These are phyloP conservation scores for Albophoma yamanashiensis DNA, from an alignment of 2,329 filamentous ascomycete species.

Conservation along the genomic window DNA sequence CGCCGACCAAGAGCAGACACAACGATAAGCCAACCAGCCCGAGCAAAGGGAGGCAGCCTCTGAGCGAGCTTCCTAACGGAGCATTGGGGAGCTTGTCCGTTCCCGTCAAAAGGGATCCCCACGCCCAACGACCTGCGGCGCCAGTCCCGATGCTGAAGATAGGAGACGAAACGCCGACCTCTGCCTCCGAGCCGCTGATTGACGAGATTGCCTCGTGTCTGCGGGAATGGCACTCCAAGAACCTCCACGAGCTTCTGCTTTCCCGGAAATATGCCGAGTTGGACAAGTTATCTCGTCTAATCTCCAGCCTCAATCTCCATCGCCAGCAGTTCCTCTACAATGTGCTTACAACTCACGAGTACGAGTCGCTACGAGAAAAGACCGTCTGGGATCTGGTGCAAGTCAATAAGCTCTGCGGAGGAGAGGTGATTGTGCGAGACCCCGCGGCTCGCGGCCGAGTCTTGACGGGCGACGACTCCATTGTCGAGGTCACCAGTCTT, in stretches of 20 bases:
- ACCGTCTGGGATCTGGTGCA: conserved; percentile 92
- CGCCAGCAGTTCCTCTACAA: conserved; percentile 88
- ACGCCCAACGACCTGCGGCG: conserved; percentile 68
- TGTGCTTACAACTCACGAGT: conserved; percentile 80
- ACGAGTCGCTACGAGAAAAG: conserved; percentile 68
- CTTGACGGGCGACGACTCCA: conserved; percentile 84
- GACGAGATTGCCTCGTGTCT: conserved; percentile 97
- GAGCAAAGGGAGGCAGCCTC: conserved; percentile 16
- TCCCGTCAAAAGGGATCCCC: conserved; percentile 48
- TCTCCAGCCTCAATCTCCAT: conserved; percentile 73
- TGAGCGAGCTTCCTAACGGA: conserved; percentile 28
- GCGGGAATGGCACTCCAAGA: conserved; percentile 96
- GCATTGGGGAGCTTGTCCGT: conserved; percentile 32
- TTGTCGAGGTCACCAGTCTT: conserved; percentile 79
- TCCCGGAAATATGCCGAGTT: conserved; percentile 71
- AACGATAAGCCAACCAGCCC: conserved; percentile 17
- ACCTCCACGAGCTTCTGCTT: conserved; percentile 83
- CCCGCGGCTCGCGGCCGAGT: conserved; percentile 74
- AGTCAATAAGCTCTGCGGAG: conserved; percentile 88
- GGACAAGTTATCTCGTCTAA: conserved; percentile 70
- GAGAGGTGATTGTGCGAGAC: conserved; percentile 90
- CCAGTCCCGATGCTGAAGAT: conserved; percentile 97
- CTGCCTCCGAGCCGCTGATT: conserved; percentile 77
- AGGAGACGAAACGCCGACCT: conserved; percentile 91
- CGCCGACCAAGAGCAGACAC: conserved; percentile 23